Base-by-base conservation (phyloP, 495 filamentous ascomycete species). In the Chaetomium cochliodes region DNA sequence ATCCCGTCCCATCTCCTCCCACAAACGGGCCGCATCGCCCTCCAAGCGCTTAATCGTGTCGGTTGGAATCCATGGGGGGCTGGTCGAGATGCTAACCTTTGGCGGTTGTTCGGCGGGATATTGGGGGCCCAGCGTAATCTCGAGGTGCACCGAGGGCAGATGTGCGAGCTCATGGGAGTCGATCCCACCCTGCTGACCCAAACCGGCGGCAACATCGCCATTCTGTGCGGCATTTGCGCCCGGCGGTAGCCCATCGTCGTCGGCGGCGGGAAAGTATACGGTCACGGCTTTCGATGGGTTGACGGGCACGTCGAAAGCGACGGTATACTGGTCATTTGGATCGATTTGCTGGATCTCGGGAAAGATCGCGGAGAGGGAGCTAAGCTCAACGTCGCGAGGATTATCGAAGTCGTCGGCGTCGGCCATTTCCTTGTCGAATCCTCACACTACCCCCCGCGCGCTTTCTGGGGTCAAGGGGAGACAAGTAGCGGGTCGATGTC, bases 331-430 rank as follows among this genome's bases (percentile, higher is more conserved):
- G 66, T 87, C 75, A 5, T 82, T 70, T 5, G 83, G 77, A 59
- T 86, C 81, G 39, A 90, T 75, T 6, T 70, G 66, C 37, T 81
- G 79, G 18, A 96, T 85, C 74, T 98, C 94, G 22, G 93, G 93
- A 67, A 86, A 98, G 66, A 98, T 98, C 69, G 92, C 90, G 16
- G 82, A 80, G 51, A 98, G 86, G n/a, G 92, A 86, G 53, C 84
- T 86, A 55, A 98, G 82, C 76, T 98, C 94, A 18, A 88, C 80
- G 20, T 87, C 81, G 60, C 94, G 90, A 65, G 89, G 85, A 70
- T 91, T 89, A 25, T 87, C 86, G 58, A 62, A 53, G 54, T 78
- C 70, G 44, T 69, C 62, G 54, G 76, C 70, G 44, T 69, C 62
- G 26, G 60, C 49, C 69, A 69, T 62, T 68, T 25, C 25, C 33